Evolutionary conservation across 1,284 basidiomycete species (phyloP).

Genomic region (Phellopilus nigrolimitatus): DNA sequence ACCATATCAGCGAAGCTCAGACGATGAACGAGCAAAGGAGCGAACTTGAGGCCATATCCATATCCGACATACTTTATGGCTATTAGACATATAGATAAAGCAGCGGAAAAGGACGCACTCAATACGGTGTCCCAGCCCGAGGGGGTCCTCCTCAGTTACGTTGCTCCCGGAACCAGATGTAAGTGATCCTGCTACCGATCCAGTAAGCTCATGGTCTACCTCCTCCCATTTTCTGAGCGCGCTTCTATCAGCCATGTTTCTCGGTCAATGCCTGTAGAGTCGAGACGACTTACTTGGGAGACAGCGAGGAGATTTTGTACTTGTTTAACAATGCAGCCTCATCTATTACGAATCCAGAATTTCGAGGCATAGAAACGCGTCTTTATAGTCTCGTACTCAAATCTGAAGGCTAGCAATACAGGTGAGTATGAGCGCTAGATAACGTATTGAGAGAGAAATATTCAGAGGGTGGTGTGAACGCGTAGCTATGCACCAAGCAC

Average conservation of each 20-base stretch:
- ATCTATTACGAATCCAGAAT: slow-evolving; percentile 57
- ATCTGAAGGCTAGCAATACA: not conserved
- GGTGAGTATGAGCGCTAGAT: too few relatives aligned
- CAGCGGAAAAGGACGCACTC: slow-evolving; percentile 40
- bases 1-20: slow-evolving; percentile 9
- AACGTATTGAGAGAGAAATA: too few relatives aligned
- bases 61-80: slow-evolving; percentile 48
- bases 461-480: too few relatives aligned
- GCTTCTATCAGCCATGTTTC: not conserved
- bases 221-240: slow-evolving; percentile 72
- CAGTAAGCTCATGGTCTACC: slow-evolving; percentile 70
- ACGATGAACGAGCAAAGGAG: slow-evolving; percentile 17
- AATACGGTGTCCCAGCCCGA: slow-evolving; percentile 57
- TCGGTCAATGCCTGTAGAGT: not conserved
- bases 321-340: slow-evolving; percentile 71
- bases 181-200: slow-evolving; percentile 57
- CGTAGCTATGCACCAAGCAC: too few relatives aligned
- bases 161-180: slow-evolving; percentile 41
- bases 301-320: slow-evolving; percentile 65
- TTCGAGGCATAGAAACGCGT: slow-evolving; percentile 36
- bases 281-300: slow-evolving; percentile 50
- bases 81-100: slow-evolving; percentile 3
- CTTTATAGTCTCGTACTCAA: not conserved
- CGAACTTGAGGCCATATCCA: slow-evolving; percentile 74
- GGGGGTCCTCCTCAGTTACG: slow-evolving; percentile 61